These are phyloP conservation scores for Candolleomyces eurysporus DNA, from an alignment of 768 basidiomycete species.

Conservation along the genomic window DNA sequence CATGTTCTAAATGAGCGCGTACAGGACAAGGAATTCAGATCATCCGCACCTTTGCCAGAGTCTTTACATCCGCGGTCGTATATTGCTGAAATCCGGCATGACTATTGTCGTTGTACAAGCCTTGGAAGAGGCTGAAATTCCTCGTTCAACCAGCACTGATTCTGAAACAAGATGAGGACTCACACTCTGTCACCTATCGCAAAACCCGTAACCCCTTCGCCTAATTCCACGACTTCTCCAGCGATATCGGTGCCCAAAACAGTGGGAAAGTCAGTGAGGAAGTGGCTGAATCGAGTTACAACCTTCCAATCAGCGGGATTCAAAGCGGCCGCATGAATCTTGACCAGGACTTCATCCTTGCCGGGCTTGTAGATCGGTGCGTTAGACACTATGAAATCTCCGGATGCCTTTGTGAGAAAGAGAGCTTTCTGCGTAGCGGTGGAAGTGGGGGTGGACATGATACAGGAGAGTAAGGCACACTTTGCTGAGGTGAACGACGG, in stretches of 20 bases:
- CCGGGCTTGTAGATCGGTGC: slow-evolving; percentile 25
- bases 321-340: slow-evolving; percentile 36
- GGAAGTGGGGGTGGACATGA: background rate
- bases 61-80: slow-evolving; percentile 31
- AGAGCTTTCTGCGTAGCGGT: slow-evolving; percentile 24
- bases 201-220: slow-evolving; percentile 48
- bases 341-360: slow-evolving; percentile 40
- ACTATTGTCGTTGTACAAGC: slow-evolving; percentile 28
- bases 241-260: slow-evolving; percentile 50
- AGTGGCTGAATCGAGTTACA: slow-evolving; percentile 19
- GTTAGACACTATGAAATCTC: slow-evolving; percentile 16
- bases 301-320: slow-evolving; percentile 48
- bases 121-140: slow-evolving; percentile 37
- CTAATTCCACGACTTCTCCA: slow-evolving; percentile 50
- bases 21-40: slow-evolving; percentile 12
- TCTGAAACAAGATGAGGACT: slow-evolving; percentile 14
- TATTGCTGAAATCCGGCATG: slow-evolving; percentile 44
- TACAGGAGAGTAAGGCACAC: no score
- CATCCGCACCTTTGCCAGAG: slow-evolving; percentile 35
- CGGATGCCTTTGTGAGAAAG: slow-evolving; percentile 15
- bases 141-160: slow-evolving; percentile 21
- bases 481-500: no score
- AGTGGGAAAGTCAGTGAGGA: slow-evolving; percentile 43
- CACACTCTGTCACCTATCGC: slow-evolving; percentile 55
- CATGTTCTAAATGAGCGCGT: slow-evolving; percentile 23